phyloP scores from a whole-genome alignment of 2,329 filamentous ascomycete genomes.

The Gaeumannomyces sp. region DNA sequence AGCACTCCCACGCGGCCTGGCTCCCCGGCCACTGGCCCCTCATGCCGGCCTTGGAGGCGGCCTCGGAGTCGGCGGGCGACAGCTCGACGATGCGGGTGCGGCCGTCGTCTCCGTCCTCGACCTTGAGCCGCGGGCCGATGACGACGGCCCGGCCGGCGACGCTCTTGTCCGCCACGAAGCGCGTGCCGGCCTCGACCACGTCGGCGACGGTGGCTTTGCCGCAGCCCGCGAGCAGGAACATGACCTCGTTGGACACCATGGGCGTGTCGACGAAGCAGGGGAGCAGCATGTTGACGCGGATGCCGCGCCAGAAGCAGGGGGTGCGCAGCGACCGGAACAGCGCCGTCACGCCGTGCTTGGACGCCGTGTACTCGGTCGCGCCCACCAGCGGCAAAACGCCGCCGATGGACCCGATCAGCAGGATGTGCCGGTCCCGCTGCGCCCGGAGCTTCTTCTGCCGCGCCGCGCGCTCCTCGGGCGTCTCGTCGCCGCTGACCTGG shows the following conservation, averaged over 20 bases:
- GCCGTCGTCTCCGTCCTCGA: slow-evolving; percentile 33
- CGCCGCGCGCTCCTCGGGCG: neutral
- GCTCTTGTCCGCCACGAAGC: slow-evolving; percentile 51
- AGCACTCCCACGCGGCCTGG: slow-evolving; percentile 14
- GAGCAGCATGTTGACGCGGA: slow-evolving; percentile 59
- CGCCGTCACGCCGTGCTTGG: slow-evolving; percentile 61
- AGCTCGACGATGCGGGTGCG: slow-evolving; percentile 17
- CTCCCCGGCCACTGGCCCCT: neutral
- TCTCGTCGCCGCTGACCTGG: slow-evolving; percentile 15
- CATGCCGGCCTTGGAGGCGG: neutral
- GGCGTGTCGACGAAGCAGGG: slow-evolving; percentile 60
- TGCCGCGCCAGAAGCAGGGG: slow-evolving; percentile 39
- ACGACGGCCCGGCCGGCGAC: slow-evolving; percentile 51
- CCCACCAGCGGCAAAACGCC: slow-evolving; percentile 37
- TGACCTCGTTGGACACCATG: slow-evolving; percentile 40
- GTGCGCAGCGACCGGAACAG: slow-evolving; percentile 53
- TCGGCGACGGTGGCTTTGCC: slow-evolving; percentile 46
- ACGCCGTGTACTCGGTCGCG: slow-evolving; percentile 46
- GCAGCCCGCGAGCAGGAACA: slow-evolving; percentile 54
- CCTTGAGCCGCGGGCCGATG: slow-evolving; percentile 49
- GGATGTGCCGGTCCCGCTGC: slow-evolving; percentile 48
- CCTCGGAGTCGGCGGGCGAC: slow-evolving; percentile 4
- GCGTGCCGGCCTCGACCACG: slow-evolving; percentile 56
- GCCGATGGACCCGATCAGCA: slow-evolving; percentile 58
- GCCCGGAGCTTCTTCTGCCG: slow-evolving; percentile 2